These are phyloP conservation scores for Aspergillus nomiae DNA, from an alignment of 2,329 filamentous ascomycete genomes.

Conservation along the genomic window DNA sequence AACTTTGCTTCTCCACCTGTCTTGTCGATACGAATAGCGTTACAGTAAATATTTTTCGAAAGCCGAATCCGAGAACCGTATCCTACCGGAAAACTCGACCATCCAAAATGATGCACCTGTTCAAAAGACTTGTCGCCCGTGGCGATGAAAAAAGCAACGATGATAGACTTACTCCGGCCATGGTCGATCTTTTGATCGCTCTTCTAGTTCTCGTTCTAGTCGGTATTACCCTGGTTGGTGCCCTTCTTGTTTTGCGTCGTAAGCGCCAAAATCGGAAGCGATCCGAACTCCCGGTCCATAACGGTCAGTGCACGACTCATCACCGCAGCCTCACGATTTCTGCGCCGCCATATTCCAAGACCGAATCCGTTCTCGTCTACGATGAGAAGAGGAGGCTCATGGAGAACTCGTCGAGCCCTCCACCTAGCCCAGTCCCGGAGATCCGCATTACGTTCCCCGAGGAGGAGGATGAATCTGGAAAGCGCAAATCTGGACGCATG, in stretches of 20 bases:
- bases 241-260: constrained; percentile 73
- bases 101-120: constrained; percentile 33
- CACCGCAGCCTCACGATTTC: constrained; percentile 62
- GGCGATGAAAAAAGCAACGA: constrained; percentile 48
- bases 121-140: constrained; percentile 54
- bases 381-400: constrained; percentile 79
- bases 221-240: constrained; percentile 66
- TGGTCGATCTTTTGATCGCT: constrained; percentile 76
- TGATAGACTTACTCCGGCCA: constrained; percentile 58
- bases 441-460: constrained; percentile 99
- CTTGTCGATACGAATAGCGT: constrained; percentile 7
- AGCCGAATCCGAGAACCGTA: constrained; percentile 1
- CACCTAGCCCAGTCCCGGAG: constrained; percentile 84
- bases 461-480: constrained; percentile 77
- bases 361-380: constrained; percentile 74
- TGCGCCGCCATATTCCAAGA: constrained; percentile 55
- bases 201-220: constrained; percentile 78
- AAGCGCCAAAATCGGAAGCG: constrained; percentile 56
- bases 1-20: constrained; percentile 5
- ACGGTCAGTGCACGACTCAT: constrained; percentile 54
- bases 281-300: constrained; percentile 67
- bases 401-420: constrained; percentile 72
- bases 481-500: constrained; percentile 79
- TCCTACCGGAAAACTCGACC: constrained; percentile 4
- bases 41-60: constrained; percentile 6